Evolutionary conservation across 805 yeast species (phyloP).

Genomic region (Pichia exigua): DNA sequence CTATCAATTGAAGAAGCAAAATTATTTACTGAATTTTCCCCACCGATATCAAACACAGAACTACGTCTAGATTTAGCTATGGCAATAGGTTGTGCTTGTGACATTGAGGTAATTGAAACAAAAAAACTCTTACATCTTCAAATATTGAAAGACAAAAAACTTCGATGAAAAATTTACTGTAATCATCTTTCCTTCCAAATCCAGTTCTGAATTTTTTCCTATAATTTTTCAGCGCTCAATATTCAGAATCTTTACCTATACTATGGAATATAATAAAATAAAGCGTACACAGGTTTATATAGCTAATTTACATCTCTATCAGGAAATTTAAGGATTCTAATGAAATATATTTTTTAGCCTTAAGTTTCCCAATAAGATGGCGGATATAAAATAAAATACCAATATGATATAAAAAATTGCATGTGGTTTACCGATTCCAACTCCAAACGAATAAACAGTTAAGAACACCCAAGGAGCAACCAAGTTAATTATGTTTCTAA

Average conservation of each 20-base stretch:
- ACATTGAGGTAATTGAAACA: background rate
- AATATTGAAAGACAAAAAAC: background rate
- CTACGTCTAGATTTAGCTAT: background rate
- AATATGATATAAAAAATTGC: slow-evolving; percentile 27
- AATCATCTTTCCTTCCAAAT: too few relatives aligned
- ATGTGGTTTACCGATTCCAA: slow-evolving; percentile 30
- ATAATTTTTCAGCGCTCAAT: too few relatives aligned
- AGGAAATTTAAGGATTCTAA: background rate
- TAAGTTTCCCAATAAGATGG: slow-evolving; percentile 5
- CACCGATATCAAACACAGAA: slow-evolving; percentile 26
- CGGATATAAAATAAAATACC: slow-evolving; percentile 1
- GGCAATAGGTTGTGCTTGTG: background rate
- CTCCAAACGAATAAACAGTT: slow-evolving; percentile 39
- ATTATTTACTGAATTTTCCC: slow-evolving; percentile 30
- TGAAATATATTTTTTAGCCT: background rate
- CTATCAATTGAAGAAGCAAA: slow-evolving; percentile 30
- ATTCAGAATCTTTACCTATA: too few relatives aligned
- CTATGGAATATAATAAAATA: too few relatives aligned
- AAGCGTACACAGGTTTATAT: too few relatives aligned
- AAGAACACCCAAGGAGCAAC: slow-evolving; percentile 43
- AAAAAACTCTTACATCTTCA: too few relatives aligned
- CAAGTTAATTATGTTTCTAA: slow-evolving; percentile 43
- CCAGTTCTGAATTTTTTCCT: too few relatives aligned
- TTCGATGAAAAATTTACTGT: background rate
- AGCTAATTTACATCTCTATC: background rate